These are phyloP conservation scores for Rhododendron molle DNA, from an alignment of 148 eudicot species.

Conservation along the genomic window DNA sequence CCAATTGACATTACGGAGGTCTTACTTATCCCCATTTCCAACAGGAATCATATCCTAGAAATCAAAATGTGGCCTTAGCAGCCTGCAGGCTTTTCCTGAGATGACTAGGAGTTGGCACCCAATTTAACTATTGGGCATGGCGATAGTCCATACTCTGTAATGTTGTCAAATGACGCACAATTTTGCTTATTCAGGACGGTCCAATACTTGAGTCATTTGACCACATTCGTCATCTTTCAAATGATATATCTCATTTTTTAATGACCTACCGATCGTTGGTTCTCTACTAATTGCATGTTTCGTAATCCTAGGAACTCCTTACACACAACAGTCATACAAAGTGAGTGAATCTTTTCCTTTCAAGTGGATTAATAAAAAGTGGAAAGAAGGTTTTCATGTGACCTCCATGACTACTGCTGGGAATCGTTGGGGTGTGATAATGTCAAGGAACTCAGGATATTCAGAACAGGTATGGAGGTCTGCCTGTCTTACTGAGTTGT, in stretches of 20 bases:
- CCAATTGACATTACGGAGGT: neutral
- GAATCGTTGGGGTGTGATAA: constrained; percentile 92
- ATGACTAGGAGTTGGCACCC: neutral
- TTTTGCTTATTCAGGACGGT: neutral
- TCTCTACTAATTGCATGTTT: neutral
- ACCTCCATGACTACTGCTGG: constrained; percentile 96
- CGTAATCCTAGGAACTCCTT: constrained; percentile 64
- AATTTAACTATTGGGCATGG: neutral
- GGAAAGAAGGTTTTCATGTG: constrained; percentile 92
- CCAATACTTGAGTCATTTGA: neutral
- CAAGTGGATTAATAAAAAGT: constrained; percentile 93
- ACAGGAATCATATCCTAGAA: neutral
- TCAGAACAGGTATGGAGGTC: constrained; percentile 63
- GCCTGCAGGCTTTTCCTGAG: neutral
- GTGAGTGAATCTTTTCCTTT: constrained; percentile 89
- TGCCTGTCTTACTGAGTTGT: constrained; percentile 48
- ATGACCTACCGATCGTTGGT: neutral
- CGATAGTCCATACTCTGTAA: neutral
- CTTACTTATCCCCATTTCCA: neutral
- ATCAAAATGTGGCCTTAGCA: neutral
- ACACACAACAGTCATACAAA: constrained; percentile 81
- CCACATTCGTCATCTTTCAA: neutral
- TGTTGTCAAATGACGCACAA: neutral
- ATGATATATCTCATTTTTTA: neutral
- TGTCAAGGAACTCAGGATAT: constrained; percentile 83